Evolutionary conservation across 345 rosid genomes (phyloP), one percentile per base, ranked within the genome.

Genomic region (Melaleuca alternifolia): DNA sequence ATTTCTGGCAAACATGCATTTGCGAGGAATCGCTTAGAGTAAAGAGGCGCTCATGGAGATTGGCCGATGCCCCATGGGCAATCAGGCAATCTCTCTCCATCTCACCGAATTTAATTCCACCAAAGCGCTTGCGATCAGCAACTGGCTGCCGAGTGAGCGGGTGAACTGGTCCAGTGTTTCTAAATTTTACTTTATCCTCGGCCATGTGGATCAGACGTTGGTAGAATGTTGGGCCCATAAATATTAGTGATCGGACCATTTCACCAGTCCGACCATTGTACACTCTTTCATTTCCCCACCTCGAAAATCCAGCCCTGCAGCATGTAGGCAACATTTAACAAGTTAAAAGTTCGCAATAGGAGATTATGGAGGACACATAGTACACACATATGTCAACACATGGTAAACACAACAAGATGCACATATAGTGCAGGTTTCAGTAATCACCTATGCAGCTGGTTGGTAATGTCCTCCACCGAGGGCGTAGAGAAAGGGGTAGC

Each of bases 61-160:
- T 98, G 7, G 94, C 98, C 1, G 96, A 89, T 16, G 98, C 98
- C 28, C 97, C 95, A 10, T 96, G 98, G 20, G 98, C 99, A 76
- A 95, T 93, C 3, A 97, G 96, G 89, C 97, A 96, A 88, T 96
- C 98, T 8, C 95, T 92, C 89, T 96, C 98, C 98, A 97, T 97
- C 88, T 96, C 99, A 21, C 98, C 98, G 20, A 97, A 95, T 89
- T 95, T 95, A 87, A 96, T 91, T 8, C 99, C 99, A 3, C 97
- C 99, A 54, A 92, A 96, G 15, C 96, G 90, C 88, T 97, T 97
- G 50, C 98, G 89, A 86, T 97, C 98, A 9, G 97, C 95, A 37
- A 97, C 98, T 5, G 97, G 98, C 91, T 95, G 99, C 53, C 96
- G 91, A 5, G 99, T 95, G 83, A 97, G 98, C 1, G 99, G 99